phyloP scores from a whole-genome alignment of 2,329 filamentous ascomycete genomes.

The Claviceps quebecensis region DNA sequence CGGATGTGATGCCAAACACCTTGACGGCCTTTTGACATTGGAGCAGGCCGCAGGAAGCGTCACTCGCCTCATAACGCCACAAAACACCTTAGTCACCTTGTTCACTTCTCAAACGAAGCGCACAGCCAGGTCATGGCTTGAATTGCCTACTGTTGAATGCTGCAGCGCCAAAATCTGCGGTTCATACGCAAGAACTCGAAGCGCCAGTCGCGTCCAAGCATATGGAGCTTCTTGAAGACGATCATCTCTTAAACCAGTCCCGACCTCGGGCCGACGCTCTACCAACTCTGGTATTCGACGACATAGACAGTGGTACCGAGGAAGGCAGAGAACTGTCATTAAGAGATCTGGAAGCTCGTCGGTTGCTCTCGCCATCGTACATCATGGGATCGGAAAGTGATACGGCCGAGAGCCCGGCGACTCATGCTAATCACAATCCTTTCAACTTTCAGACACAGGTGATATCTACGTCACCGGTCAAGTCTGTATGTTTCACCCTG shows the following conservation, averaged over 20 bases:
- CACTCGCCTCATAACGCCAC: background rate
- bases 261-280: background rate
- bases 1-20: no score
- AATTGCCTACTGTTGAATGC: background rate
- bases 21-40: no score
- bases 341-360: background rate
- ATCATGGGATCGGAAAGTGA: conserved; percentile 5
- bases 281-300: conserved; percentile 10
- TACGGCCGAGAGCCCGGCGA: background rate
- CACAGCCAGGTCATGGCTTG: background rate
- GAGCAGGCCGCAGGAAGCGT: no score
- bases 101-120: background rate
- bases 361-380: conserved; percentile 6
- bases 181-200: background rate
- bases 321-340: background rate
- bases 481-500: conserved; percentile 44
- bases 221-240: conserved; percentile 6
- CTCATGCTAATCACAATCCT: conserved; percentile 39
- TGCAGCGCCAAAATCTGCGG: background rate
- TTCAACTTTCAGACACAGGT: conserved; percentile 91
- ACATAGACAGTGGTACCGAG: conserved; percentile 7
- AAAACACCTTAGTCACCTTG: background rate
- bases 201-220: background rate
- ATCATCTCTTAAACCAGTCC: background rate
- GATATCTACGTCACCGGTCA: conserved; percentile 60